Percentiles rank a stretch among this genome's conserved stretches.
These are phyloP conservation scores for Xenoacremonium recifei DNA, from an alignment of 2,329 filamentous ascomycete genomes.

Conservation along the genomic window DNA sequence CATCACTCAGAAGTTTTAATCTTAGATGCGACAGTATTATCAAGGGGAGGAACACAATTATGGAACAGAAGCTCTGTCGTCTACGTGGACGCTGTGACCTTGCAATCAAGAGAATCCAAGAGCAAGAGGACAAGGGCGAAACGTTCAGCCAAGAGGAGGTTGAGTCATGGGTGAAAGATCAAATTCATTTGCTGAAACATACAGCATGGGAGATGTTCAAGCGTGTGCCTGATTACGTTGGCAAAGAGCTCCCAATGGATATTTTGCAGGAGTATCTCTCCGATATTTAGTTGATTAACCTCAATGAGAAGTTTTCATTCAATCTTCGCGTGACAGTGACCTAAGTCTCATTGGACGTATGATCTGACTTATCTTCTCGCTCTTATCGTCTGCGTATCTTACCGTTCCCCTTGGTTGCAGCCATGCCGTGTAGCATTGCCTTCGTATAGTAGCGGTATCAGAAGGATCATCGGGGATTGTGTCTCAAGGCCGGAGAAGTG, in stretches of 20 bases:
- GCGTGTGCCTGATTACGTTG: constrained; percentile 5
- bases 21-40: constrained; percentile 1
- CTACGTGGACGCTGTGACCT: not conserved
- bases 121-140: constrained; percentile 1
- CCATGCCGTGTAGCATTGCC: too few species aligned
- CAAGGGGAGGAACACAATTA: constrained; percentile 1
- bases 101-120: not conserved
- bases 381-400: too few species aligned
- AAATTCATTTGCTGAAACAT: constrained; percentile 7
- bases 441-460: too few species aligned
- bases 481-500: too few species aligned
- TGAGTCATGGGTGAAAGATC: constrained; percentile 7
- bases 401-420: too few species aligned
- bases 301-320: too few species aligned
- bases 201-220: constrained; percentile 10
- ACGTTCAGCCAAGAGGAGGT: constrained; percentile 1
- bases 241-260: constrained; percentile 1
- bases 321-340: too few species aligned
- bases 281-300: not conserved
- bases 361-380: too few species aligned
- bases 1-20: constrained; percentile 5
- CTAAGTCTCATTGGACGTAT: too few species aligned
- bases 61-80: not conserved
- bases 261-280: constrained; percentile 1
- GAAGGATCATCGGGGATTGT: too few species aligned